Percentiles rank a stretch among this genome's conserved stretches.
Evolutionary conservation across 2,329 filamentous ascomycete genomes (phyloP).

Genomic region (Penicillium fuscoglaucum): DNA sequence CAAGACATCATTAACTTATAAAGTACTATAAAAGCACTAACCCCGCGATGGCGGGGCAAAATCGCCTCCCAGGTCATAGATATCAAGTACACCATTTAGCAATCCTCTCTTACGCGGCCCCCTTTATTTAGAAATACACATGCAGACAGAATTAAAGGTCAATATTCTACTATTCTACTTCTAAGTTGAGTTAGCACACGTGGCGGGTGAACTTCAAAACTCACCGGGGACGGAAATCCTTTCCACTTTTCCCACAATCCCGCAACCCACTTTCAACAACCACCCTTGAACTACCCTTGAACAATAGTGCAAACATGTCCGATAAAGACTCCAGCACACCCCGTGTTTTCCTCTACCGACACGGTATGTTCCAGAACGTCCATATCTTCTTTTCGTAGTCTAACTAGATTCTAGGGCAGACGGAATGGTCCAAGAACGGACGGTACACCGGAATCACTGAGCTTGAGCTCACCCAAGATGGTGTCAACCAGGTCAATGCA

Average conservation of each 20-base stretch:
- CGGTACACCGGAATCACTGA: slow-evolving; percentile 51
- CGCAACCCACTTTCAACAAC: slow-evolving; percentile 4
- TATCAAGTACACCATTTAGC: neutral
- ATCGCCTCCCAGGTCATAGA: neutral
- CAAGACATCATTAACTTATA: neutral
- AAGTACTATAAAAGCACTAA: neutral
- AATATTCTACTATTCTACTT: too few species aligned
- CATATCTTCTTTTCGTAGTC: neutral
- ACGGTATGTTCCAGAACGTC: slow-evolving; percentile 29
- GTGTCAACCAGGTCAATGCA: slow-evolving; percentile 47
- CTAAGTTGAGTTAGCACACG: neutral
- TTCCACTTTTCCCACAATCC: slow-evolving; percentile 3
- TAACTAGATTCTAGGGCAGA: slow-evolving; percentile 33
- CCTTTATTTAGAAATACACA: neutral
- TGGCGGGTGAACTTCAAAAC: slow-evolving; percentile 1
- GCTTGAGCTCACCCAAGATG: slow-evolving; percentile 44
- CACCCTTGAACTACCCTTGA: neutral
- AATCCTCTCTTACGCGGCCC: neutral
- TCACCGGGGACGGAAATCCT: slow-evolving; percentile 3
- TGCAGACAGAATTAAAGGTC: neutral
- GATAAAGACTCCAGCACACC: slow-evolving; percentile 41
- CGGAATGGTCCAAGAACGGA: slow-evolving; percentile 51
- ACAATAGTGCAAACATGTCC: slow-evolving; percentile 32
- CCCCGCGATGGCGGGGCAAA: slow-evolving; percentile 1
- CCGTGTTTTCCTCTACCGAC: slow-evolving; percentile 42